Base-by-base conservation (phyloP, 2,329 filamentous ascomycete species). In the Cladosporium sp. region DNA sequence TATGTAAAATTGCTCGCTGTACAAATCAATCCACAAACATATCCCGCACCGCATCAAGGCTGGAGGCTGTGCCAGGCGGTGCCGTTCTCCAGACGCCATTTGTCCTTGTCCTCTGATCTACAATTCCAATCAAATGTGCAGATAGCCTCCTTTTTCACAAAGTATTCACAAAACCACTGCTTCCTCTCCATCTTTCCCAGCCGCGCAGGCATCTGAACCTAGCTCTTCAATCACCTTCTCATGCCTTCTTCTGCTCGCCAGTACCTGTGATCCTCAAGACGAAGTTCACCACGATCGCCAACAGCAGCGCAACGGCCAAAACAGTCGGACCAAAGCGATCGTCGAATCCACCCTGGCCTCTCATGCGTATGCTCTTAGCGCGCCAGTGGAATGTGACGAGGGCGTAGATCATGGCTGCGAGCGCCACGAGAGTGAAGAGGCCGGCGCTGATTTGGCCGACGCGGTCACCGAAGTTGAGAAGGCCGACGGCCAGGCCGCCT, bases 361-460 rank as follows among this genome's bases (percentile, higher is more conserved):
- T 80, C 71, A 88, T 81, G 51, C 93, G 77, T 66, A 98, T 98
- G 58, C 87, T 94, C 70, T 88, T 90, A 20, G 93, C 93, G 55
- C 93, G 79, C 93, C 93, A 98, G 69, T 98, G 93, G 72, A 96
- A 98, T 27, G 92, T 97, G 54, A 89, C 79, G 9, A 98, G 76
- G 5, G 93, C 93, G 69, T 98, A 98, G 36, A 95, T 74, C 90
- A 98, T 96, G 38, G 91, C 88, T 47, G 86, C 81, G 83, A 98
- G 92, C 56, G 92, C 89, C 49, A 98, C 92, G 59, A 90, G 76
- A 1, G 93, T 97, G 75, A 98, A 98, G 47, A 96, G 78, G 47
- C 88, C 91, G 50, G 93, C 90, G 54, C 86, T 92, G 71, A 97
- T 95, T 68, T 93, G 93, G 62, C 92, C 92, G 50, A 95, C 83